Evolutionary conservation across 352 stramenopile species (phyloP), one percentile per base, ranked within the genome.

Genomic region (Globisporangium camurandrum): DNA sequence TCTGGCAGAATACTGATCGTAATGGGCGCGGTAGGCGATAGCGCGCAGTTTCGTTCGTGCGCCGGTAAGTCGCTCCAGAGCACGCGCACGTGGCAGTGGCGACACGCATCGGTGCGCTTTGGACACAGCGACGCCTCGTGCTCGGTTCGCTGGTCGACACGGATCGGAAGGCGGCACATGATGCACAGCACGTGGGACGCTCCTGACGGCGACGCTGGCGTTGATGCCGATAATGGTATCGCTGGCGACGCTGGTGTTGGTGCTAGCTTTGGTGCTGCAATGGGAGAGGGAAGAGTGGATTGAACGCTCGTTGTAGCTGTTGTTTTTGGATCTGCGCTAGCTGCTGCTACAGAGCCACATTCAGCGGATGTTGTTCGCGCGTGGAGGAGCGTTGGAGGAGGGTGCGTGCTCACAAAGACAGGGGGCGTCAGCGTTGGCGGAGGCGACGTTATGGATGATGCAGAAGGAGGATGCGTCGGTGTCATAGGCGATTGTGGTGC

Each of bases 121-220:
- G 74, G 56, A 31, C 78, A 90, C 33, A 75, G 69, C 0, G 61
- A 60, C 37, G 59, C 54, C 49, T 84, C 78, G 50, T 90, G 78
- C 37, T 86, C 71, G 1, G 33, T n/a, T 8, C 73, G 65, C 30
- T 64, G 45, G 46, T 84, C 67, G 0, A 62, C 66, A 10, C 69
- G 69, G 26, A 88, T 56, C 1, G 73, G 76, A 3, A 88, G 57
- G 3, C 67, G 65, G 19, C 76, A 88, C 24, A 70, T 53, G 1
- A 54, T 56, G 44, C 76, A 88, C 14, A 75, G 45, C 17, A 71
- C 47, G 31, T 76, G 64, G 4, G 61, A 57, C 6, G 49, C 34
- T 26, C 48, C 26, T 16, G 23, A n/a, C 7, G 56, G 10, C 10
- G 17, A 19, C 27, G 8, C 20, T 17, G 5, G 8, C 14, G 19